These are phyloP conservation scores for Mortierella sp. DNA, from an alignment of 371 early-diverging fungal genomes.

Conservation along the genomic window DNA sequence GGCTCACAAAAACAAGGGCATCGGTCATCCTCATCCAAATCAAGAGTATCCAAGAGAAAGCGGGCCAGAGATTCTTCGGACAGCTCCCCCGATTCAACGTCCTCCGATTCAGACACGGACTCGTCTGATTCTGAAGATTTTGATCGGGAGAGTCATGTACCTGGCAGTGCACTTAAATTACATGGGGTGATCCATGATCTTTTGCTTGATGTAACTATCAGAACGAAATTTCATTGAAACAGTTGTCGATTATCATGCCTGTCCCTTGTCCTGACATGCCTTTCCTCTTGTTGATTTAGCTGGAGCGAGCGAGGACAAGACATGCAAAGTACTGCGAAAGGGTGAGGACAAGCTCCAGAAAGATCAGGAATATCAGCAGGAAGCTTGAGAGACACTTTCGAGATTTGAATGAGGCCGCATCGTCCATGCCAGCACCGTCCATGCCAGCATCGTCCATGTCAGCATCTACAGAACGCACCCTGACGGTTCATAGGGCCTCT, in stretches of 20 bases:
- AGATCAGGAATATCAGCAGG: conserved; percentile 28
- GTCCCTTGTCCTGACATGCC: neutral
- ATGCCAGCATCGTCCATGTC: neutral
- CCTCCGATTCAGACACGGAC: conserved; percentile 24
- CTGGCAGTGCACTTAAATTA: conserved; percentile 20
- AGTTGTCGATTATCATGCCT: neutral
- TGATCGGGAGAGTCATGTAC: conserved; percentile 4
- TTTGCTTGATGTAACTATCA: conserved; percentile 23
- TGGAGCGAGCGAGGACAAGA: conserved; percentile 37
- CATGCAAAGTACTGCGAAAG: conserved; percentile 41
- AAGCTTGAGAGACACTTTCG: conserved; percentile 36
- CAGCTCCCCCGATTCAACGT: conserved; percentile 10
- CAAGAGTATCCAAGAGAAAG: conserved; percentile 3
- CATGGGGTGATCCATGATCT: conserved; percentile 37
- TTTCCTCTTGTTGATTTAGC: conserved; percentile 7
- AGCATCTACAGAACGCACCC: too few species aligned
- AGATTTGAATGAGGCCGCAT: conserved; percentile 6
- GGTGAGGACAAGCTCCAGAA: conserved; percentile 23
- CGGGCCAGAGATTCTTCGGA: conserved; percentile 1
- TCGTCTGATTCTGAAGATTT: conserved; percentile 26
- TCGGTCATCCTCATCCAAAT: neutral
- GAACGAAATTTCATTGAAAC: neutral
- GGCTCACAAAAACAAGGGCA: neutral
- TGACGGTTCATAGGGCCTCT: too few species aligned
- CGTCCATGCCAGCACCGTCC: neutral